phyloP scores from a whole-genome alignment of 2,329 filamentous ascomycete genomes.

The Alternaria metachromatica region DNA sequence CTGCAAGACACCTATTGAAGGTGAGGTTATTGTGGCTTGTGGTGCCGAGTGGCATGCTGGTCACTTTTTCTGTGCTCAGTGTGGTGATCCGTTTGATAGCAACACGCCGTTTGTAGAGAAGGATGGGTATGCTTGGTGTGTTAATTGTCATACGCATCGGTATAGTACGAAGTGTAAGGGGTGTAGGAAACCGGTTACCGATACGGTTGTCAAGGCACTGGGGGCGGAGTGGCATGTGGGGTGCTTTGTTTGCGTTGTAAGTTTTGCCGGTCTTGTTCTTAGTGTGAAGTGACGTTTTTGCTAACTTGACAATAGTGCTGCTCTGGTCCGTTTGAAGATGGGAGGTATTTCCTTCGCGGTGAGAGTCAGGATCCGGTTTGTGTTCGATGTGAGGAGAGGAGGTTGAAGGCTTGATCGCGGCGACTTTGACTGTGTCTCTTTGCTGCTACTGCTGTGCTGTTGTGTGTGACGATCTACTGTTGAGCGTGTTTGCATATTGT shows the following conservation, averaged over 20 bases:
- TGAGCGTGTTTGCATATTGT: neutral
- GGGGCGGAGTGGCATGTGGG: slow-evolving; percentile 92
- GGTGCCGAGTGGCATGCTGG: slow-evolving; percentile 97
- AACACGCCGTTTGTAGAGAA: slow-evolving; percentile 90
- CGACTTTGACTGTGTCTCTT: neutral
- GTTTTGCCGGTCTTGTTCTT: slow-evolving; percentile 23
- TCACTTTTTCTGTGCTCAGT: slow-evolving; percentile 99
- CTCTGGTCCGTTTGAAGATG: slow-evolving; percentile 65
- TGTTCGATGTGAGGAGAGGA: slow-evolving; percentile 66
- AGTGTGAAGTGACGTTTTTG: neutral
- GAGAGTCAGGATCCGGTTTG: slow-evolving; percentile 66
- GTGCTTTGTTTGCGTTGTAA: slow-evolving; percentile 81
- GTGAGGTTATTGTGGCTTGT: slow-evolving; percentile 91
- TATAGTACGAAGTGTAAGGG: slow-evolving; percentile 88
- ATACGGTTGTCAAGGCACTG: slow-evolving; percentile 87
- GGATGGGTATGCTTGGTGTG: slow-evolving; percentile 97
- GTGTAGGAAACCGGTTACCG: slow-evolving; percentile 83
- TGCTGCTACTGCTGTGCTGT: neutral
- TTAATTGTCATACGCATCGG: slow-evolving; percentile 88
- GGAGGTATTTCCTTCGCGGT: slow-evolving; percentile 67
- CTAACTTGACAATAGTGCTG: slow-evolving; percentile 58
- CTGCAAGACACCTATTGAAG: slow-evolving; percentile 95
- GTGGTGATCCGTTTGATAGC: slow-evolving; percentile 77
- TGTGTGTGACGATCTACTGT: neutral
- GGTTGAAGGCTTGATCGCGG: slow-evolving; percentile 62